A percentile compares a stretch with the other conserved stretches of the same genome.
Conservation (phyloP, 2,329 filamentous ascomycete species). For the Grosmannia clavigera region DNA sequence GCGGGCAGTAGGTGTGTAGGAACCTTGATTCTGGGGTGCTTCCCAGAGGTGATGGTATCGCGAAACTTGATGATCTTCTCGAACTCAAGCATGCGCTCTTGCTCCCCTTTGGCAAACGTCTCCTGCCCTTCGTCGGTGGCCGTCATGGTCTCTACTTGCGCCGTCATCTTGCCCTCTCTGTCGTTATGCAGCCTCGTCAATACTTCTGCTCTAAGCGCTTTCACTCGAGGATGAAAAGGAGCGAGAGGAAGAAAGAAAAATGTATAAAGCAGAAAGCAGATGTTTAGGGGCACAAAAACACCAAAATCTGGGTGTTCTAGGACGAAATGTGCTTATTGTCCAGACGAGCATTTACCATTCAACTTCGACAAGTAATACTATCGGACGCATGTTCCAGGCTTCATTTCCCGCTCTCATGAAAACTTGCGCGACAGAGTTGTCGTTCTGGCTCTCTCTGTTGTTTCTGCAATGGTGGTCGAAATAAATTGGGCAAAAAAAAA, state of each 20-base stretch:
- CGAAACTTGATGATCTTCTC: conserved; percentile 70
- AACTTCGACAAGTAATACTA: not conserved
- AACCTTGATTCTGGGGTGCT: conserved; percentile 51
- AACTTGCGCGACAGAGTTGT: not conserved
- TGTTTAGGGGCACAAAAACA: not conserved
- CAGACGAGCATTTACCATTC: not conserved
- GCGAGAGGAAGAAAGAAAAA: not conserved
- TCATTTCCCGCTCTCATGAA: not conserved
- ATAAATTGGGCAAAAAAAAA: not conserved
- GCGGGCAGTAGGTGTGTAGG: conserved; percentile 25
- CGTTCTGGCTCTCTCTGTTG: not conserved
- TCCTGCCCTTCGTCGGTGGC: not conserved
- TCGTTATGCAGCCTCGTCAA: not conserved
- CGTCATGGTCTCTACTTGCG: conserved; percentile 8
- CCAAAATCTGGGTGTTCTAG: not conserved
- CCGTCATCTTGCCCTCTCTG: conserved; percentile 9
- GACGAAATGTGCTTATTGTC: not conserved
- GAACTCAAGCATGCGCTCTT: conserved; percentile 55
- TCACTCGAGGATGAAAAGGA: not conserved
- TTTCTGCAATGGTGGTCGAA: not conserved
- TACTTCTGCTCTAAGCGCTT: not conserved
- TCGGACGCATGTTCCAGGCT: not conserved
- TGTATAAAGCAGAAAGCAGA: not conserved
- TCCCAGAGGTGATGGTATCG: conserved; percentile 69
- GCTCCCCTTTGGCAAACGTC: conserved; percentile 30